phyloP scores from a whole-genome alignment of 129 eudicot genomes.

The Flaveria brownii region DNA sequence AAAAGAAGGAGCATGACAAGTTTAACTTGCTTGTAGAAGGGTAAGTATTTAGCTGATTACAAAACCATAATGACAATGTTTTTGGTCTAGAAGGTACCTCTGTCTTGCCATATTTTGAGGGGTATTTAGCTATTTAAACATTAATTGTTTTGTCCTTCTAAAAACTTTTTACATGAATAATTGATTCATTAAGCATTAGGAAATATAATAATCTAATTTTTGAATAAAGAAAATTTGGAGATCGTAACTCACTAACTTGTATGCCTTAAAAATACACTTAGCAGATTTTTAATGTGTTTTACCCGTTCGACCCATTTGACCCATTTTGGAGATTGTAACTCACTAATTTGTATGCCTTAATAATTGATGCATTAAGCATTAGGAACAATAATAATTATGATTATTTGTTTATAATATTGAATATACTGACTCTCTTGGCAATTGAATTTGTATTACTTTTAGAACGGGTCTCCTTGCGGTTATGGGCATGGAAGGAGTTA shows the following conservation, averaged over 20 bases:
- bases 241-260: background rate
- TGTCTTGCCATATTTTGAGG: background rate
- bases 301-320: background rate
- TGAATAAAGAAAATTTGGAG: background rate
- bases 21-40: constrained; percentile 77
- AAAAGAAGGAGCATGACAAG: constrained; percentile 39
- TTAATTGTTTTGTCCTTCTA: no score
- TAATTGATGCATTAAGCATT: no score
- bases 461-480: constrained; percentile 81
- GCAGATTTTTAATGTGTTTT: background rate
- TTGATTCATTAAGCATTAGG: background rate
- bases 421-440: background rate
- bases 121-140: no score
- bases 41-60: constrained; percentile 43
- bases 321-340: no score
- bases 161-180: no score
- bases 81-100: background rate
- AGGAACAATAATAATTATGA: background rate
- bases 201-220: background rate
- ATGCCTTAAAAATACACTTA: background rate
- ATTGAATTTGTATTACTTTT: constrained; percentile 10
- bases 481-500: constrained; percentile 80
- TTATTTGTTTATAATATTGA: background rate
- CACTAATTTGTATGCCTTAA: no score
- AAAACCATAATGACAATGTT: background rate